phyloP scores from a whole-genome alignment of 2,329 filamentous ascomycete genomes.

The Aspergillus felis region DNA sequence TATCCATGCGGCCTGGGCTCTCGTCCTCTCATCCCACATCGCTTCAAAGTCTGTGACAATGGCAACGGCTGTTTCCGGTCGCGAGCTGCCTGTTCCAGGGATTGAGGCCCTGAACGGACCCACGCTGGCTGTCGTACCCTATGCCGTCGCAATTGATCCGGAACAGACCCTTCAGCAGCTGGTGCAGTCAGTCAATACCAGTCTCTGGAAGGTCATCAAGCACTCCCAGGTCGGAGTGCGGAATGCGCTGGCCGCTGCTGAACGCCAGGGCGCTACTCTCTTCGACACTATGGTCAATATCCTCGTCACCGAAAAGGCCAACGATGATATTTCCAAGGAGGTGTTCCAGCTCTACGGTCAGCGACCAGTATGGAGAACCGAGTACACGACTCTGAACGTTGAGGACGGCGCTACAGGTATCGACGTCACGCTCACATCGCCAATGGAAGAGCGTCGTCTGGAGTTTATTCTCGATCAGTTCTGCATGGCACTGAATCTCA shows the following conservation, averaged over 20 bases:
- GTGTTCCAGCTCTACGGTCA: conserved; percentile 1
- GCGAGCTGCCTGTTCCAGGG: not conserved
- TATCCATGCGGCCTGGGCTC: not conserved
- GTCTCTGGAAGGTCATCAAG: not conserved
- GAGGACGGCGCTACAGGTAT: not conserved
- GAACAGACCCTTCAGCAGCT: not conserved
- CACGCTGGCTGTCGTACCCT: not conserved
- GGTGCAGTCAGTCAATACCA: not conserved
- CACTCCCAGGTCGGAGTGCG: conserved; percentile 1
- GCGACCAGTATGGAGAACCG: not conserved
- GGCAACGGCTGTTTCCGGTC: conserved; percentile 1
- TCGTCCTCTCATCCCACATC: not conserved
- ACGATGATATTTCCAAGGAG: conserved; percentile 1
- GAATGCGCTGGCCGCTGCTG: not conserved
- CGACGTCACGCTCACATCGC: not conserved
- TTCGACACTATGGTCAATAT: conserved; percentile 7
- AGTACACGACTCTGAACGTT: conserved; percentile 2
- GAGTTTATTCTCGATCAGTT: not conserved
- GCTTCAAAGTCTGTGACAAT: not conserved
- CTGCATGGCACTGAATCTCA: not conserved
- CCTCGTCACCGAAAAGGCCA: not conserved
- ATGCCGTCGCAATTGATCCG: not conserved
- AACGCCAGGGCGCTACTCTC: not conserved
- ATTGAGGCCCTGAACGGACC: not conserved
- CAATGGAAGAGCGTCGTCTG: not conserved